Base-by-base conservation (phyloP, 2,329 filamentous ascomycete species). In the Phoma sp. region DNA sequence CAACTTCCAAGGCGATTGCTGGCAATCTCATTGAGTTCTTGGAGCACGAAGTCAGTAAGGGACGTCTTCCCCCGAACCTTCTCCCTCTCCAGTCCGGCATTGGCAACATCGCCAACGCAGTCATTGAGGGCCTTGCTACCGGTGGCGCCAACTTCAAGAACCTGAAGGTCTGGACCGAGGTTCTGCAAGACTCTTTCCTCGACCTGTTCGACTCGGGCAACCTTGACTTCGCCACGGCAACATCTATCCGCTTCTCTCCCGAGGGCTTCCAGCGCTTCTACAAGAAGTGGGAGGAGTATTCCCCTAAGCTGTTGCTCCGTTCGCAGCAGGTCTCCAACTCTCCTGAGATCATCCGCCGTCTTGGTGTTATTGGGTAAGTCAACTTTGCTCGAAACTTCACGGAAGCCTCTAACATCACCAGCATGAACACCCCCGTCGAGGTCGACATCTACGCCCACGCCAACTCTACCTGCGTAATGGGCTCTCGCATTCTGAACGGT, bases 361-460 rank as follows among this genome's bases (percentile, higher is more conserved):
- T 96, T 1, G 91, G 91, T 57, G 87, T 92, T 62, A 96, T 96
- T 66, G 91, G 52, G 52, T 50, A 29, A 39, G 41, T 9, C 1
- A 7, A 8, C 14, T 7, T 14, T 8, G 13, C 1, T 13, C 6
- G 10, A 47, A 29, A 10, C n/a, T 29, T 7, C 11, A 7, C 2
- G 14, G 2, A 27, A 32, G 27, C 9, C 27, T 29, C 37, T 55
- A 11, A 55, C n/a, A 7, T 1, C 1, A 32, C 13, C 10, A 55
- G 90, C 73, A 96, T 96, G 91, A 96, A 96, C 83, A 96, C 91
- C 0, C 91, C 91, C 22, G 90, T 96, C 41, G 92, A 96, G 78
- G 91, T 96, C 13, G 92, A 96, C 77, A 96, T 96, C 69, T 96
- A 96, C 78, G 92, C 91, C 2, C 91, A 96, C 78, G 92, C 92